Base-by-base conservation (phyloP, 2,329 filamentous ascomycete species). In the Fusarium brevicatenulatum region DNA sequence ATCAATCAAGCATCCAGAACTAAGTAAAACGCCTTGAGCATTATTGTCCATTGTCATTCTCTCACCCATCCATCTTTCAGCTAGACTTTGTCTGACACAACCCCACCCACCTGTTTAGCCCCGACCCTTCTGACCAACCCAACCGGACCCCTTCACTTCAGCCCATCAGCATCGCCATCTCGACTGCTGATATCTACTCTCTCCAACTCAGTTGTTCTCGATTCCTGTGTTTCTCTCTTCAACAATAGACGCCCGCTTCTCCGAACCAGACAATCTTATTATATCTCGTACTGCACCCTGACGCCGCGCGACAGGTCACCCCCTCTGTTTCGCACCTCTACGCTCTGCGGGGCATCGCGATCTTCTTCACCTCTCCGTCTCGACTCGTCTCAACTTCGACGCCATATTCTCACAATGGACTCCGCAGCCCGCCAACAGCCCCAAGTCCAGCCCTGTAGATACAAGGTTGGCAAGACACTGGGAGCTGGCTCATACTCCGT, bases 401-500 rank as follows among this genome's bases (percentile, higher is more conserved):
- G 34, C 43, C 47, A 55, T 63, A 59, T 57, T 37, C 46, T 37
- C 55, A 68, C 50, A 30, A 78, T 78, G 76, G 72, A 77, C 46
- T 39, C 74, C 19, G 54, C 71, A 44, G 77, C 76, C 42, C 78
- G 65, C 57, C 76, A 77, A 68, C 77, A 76, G 61, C 76, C 91
- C 6, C 91, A 95, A 82, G 90, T 98, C 72, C 95, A 98, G 84
- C 95, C 96, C 78, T 99, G 95, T 82, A 91, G 95, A 76, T 99
- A 99, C 88, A 99, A 98, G 86, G 97, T 97, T 11, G 96, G 96
- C 73, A 99, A 99, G 88, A 98, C 96, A 30, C 86, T 99, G 63
- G 96, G 96, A 72, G 95, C 96, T 39, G 96, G 96, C 73, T 98
- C 95, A 64, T 99, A 99, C 85, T 98, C 95, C 42, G 96, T 98